Base-by-base conservation (phyloP, 495 filamentous ascomycete species). In the Pseudotulostoma volvatum region DNA sequence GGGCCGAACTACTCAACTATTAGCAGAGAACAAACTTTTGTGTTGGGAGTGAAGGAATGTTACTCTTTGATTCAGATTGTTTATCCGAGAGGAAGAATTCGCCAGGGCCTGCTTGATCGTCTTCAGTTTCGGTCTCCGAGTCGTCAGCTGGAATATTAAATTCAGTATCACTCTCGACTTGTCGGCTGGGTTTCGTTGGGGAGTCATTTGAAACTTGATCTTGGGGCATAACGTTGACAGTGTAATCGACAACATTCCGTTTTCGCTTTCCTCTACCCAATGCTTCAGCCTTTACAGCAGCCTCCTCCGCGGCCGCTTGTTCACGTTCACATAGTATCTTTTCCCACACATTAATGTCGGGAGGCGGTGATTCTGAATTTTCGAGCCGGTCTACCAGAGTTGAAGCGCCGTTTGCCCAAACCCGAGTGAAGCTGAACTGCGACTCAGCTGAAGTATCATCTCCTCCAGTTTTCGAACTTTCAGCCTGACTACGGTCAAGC, bases 381-480 rank as follows among this genome's bases (percentile, higher is more conserved):
- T 72, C 50, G 9, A 81, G 48, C 2, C 70, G 61, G 9, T 77
- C 78, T 13, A 74, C 72, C 0, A 83, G 52, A n/a, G 68, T 56
- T 3, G 61, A 67, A 40, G 74, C 70, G 11, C 93, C 80, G 50
- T 92, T 92, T 8, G 76, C 81, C 90, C 90, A 97, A 2, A 97
- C 79, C 15, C 85, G 72, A 35, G 90, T 92, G 55, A 86, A 84
- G 30, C 78, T 85, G 59, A 95, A 97, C 34, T 85, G 77, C 2
- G 76, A 77, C 45, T 82, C 77, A 1, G 76, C 70, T 16, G 70
- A 69, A 33, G 76, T 67, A 28, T 73, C 63, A 7, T 64, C 57
- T 7, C 69, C 64, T 7, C 56, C 54, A 3, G 69, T 53, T 34
- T 71, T 61, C 1, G 77, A 81, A 41, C 84, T 73, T 51, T 93